phyloP scores from a whole-genome alignment of 2,329 filamentous ascomycete species.

The Coniella lustricola region DNA sequence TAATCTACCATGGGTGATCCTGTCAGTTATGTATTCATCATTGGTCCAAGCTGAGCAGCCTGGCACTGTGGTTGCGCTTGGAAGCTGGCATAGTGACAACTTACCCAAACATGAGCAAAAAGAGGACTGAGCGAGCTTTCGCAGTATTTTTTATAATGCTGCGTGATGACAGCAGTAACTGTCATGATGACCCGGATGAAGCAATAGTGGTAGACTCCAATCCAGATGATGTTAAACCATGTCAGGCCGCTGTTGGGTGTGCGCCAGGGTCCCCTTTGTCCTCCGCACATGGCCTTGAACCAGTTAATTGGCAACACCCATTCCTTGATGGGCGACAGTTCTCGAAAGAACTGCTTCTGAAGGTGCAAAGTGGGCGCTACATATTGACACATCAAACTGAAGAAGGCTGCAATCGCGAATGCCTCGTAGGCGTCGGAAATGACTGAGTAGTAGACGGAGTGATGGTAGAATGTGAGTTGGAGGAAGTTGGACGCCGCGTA shows the following conservation, averaged over 20 bases:
- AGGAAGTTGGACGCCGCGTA: slow-evolving; percentile 71
- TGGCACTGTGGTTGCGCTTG: too few relatives aligned
- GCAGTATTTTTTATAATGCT: slow-evolving; percentile 67
- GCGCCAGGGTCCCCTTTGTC: slow-evolving; percentile 61
- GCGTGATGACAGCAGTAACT: slow-evolving; percentile 65
- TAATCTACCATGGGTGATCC: slow-evolving; percentile 37
- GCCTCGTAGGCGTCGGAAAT: slow-evolving; percentile 83
- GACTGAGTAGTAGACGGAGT: slow-evolving; percentile 75
- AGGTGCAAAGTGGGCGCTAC: slow-evolving; percentile 68
- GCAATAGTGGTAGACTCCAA: slow-evolving; percentile 79
- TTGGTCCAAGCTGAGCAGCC: neutral
- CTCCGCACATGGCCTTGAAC: slow-evolving; percentile 64
- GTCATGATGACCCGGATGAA: slow-evolving; percentile 76
- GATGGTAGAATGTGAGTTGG: slow-evolving; percentile 65
- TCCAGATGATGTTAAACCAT: slow-evolving; percentile 86
- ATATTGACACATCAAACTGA: slow-evolving; percentile 75
- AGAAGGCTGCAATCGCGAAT: slow-evolving; percentile 82
- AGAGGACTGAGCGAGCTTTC: slow-evolving; percentile 69
- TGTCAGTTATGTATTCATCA: neutral
- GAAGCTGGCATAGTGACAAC: slow-evolving; percentile 9
- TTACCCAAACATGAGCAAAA: slow-evolving; percentile 80
- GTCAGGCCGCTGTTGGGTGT: slow-evolving; percentile 75
- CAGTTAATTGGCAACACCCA: slow-evolving; percentile 73
- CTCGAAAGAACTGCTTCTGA: slow-evolving; percentile 76
- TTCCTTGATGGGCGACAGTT: slow-evolving; percentile 54